A percentile compares a stretch with the other conserved stretches of the same genome.
Conservation (phyloP, 1,139 yeast species). For the Candida buenavistaensis region DNA sequence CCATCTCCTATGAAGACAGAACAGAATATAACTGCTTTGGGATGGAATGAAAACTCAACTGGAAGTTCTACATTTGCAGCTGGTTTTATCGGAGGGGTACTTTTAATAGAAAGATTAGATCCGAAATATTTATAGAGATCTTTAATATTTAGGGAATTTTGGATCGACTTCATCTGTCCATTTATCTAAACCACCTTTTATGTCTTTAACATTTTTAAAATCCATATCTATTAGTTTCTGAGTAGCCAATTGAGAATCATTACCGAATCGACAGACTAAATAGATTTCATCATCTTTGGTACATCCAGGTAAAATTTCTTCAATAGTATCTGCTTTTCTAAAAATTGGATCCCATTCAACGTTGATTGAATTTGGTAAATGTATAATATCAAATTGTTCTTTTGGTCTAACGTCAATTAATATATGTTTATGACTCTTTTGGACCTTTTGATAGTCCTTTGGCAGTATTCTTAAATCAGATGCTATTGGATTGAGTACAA, state of each 20-base stretch:
- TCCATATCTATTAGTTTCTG: slow-evolving; percentile 53
- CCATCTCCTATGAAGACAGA: slow-evolving; percentile 52
- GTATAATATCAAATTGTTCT: slow-evolving; percentile 71
- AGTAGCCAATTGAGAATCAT: slow-evolving; percentile 85
- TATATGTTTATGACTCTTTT: slow-evolving; percentile 15
- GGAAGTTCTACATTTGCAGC: slow-evolving; percentile 65
- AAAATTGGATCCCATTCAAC: slow-evolving; percentile 57
- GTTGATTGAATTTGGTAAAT: slow-evolving; percentile 60
- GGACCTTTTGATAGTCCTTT: slow-evolving; percentile 31
- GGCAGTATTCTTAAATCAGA: slow-evolving; percentile 48
- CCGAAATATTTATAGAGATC: slow-evolving; percentile 15
- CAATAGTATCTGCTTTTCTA: slow-evolving; percentile 31
- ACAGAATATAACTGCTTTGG: slow-evolving; percentile 50
- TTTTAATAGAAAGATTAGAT: slow-evolving; percentile 61
- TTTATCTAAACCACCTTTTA: slow-evolving; percentile 72
- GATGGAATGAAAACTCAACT: slow-evolving; percentile 59
- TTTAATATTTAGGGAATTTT: slow-evolving; percentile 65
- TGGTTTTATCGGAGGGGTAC: slow-evolving; percentile 65
- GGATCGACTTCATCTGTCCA: slow-evolving; percentile 70
- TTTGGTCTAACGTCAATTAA: slow-evolving; percentile 80
- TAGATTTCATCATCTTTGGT: slow-evolving; percentile 26
- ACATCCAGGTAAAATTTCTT: slow-evolving; percentile 25
- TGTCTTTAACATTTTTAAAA: slow-evolving; percentile 55
- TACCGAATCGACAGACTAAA: slow-evolving; percentile 84
- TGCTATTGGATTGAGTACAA: slow-evolving; percentile 38